Conservation (phyloP, 2,329 filamentous ascomycete species). For the Podosphaera xanthii region DNA sequence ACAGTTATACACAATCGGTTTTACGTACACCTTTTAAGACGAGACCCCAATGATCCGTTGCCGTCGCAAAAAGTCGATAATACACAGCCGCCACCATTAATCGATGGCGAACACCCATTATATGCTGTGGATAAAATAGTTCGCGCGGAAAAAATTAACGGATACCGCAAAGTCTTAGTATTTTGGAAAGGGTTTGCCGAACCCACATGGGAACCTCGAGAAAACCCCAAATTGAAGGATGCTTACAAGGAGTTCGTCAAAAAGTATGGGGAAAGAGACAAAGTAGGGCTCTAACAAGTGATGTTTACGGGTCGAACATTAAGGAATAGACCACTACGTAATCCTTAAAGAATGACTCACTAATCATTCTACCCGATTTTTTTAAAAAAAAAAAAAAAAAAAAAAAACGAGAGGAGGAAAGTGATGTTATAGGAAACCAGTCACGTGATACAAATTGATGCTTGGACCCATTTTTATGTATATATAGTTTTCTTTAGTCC, state of each 20-base stretch:
- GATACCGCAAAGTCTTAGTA: neutral
- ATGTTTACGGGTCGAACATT: neutral
- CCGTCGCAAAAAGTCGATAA: conserved; percentile 1
- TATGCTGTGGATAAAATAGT: neutral
- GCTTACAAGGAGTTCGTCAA: neutral
- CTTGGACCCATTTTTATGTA: too few species aligned
- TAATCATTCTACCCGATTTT: too few species aligned
- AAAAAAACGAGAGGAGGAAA: too few species aligned
- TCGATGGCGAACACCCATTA: neutral
- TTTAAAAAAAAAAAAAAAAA: too few species aligned
- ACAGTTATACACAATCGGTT: conserved; percentile 1
- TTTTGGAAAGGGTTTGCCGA: neutral
- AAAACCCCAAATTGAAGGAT: neutral
- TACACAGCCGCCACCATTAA: neutral
- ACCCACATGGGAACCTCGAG: neutral
- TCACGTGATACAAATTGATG: too few species aligned
- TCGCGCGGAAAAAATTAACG: neutral
- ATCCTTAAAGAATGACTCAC: too few species aligned
- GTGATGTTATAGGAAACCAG: too few species aligned
- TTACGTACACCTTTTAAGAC: neutral
- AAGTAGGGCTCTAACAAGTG: neutral
- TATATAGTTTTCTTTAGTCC: too few species aligned
- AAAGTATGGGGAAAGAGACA: too few species aligned
- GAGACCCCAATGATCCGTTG: neutral
- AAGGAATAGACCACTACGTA: too few species aligned